Evolutionary conservation across 495 filamentous ascomycete genomes (phyloP).

Genomic region (Astrothelium subdiscretum): DNA sequence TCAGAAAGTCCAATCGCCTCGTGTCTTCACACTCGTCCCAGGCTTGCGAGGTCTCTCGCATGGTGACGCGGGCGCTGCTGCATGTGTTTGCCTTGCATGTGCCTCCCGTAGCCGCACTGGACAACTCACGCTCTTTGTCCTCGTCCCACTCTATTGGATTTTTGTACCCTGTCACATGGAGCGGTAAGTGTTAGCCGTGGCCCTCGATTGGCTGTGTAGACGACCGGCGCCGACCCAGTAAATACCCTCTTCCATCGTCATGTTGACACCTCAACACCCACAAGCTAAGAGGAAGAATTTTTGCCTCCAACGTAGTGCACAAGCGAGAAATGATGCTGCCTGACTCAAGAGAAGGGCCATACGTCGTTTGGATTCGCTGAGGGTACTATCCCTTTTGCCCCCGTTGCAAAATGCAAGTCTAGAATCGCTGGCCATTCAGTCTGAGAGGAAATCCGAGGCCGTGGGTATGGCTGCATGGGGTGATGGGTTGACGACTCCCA

Average conservation of each 20-base stretch:
- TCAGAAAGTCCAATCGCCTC: background rate
- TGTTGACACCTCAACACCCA: conserved; percentile 1
- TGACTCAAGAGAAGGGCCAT: background rate
- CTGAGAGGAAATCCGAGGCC: background rate
- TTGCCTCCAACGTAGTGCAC: background rate
- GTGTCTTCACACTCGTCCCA: background rate
- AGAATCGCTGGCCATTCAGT: background rate
- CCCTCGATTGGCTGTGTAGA: background rate
- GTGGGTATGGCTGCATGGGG: background rate
- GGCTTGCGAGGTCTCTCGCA: background rate
- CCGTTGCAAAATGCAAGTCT: background rate
- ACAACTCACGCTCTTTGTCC: background rate
- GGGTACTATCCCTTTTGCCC: background rate
- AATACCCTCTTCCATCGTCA: background rate
- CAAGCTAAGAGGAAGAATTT: background rate
- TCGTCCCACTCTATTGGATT: background rate
- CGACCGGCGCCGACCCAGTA: background rate
- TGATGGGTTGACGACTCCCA: background rate
- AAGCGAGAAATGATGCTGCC: background rate
- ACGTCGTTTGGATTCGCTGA: background rate
- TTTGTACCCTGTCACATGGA: background rate
- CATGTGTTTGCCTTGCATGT: background rate
- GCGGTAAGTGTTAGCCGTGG: background rate
- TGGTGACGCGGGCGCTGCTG: background rate
- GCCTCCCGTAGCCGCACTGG: background rate